A percentile compares a stretch with the other conserved stretches of the same genome.
These are phyloP conservation scores for Monilinia laxa DNA, from an alignment of 2,329 filamentous ascomycete species.

Conservation along the genomic window DNA sequence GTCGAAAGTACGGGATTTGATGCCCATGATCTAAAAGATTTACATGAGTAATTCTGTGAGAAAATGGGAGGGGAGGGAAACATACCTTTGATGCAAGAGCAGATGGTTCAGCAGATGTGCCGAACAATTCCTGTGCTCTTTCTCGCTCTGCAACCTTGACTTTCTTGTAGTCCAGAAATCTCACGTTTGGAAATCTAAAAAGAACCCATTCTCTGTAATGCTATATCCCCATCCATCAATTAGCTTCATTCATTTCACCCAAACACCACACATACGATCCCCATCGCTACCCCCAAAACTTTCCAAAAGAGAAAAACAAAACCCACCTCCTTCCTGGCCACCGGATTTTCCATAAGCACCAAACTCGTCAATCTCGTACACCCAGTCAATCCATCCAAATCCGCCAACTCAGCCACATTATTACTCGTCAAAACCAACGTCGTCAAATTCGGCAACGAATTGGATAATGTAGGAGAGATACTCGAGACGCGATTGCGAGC, in stretches of 20 bases:
- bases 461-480: slow-evolving; percentile 74
- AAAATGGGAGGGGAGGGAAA: not conserved
- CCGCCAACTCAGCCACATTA: slow-evolving; percentile 77
- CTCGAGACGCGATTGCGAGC: slow-evolving; percentile 83
- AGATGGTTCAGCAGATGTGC: slow-evolving; percentile 73
- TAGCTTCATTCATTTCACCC: not conserved
- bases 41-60: not conserved
- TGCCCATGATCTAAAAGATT: slow-evolving; percentile 69
- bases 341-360: slow-evolving; percentile 81
- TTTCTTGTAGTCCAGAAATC: slow-evolving; percentile 90
- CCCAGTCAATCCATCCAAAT: slow-evolving; percentile 74
- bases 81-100: slow-evolving; percentile 70
- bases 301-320: not conserved
- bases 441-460: slow-evolving; percentile 76
- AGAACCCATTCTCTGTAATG: slow-evolving; percentile 91
- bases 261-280: not conserved
- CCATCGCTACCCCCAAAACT: not conserved
- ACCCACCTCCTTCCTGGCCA: slow-evolving; percentile 86
- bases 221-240: slow-evolving; percentile 47
- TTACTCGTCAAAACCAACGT: slow-evolving; percentile 84
- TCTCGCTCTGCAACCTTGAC: slow-evolving; percentile 83
- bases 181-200: slow-evolving; percentile 78
- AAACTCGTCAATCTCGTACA: slow-evolving; percentile 75
- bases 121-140: slow-evolving; percentile 78
- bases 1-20: slow-evolving; percentile 77